A percentile compares a stretch with the other conserved stretches of the same genome.
Conservation (phyloP, 139 green algal species). For the Tetradesmus lagerheimii region DNA sequence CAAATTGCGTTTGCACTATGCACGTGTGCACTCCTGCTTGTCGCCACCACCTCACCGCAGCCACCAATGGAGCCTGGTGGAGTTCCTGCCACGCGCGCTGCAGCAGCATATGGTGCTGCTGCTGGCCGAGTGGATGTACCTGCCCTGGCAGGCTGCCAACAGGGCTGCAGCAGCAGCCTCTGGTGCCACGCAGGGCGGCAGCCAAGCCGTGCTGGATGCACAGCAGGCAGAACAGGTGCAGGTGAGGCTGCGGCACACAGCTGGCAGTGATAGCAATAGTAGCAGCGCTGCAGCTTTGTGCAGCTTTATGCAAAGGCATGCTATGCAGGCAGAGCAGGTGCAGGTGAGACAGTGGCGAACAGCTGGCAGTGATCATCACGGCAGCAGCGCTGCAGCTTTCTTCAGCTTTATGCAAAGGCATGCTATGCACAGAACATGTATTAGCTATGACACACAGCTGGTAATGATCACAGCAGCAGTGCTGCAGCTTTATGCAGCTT, state of each 20-base stretch:
- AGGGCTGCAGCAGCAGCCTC: slow-evolving; percentile 1
- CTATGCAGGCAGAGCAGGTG: slow-evolving; percentile 47
- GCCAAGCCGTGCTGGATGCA: slow-evolving; percentile 63
- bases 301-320: background rate
- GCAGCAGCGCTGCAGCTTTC: too few species aligned
- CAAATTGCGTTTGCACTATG: too few species aligned
- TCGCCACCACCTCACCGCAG: slow-evolving; percentile 27
- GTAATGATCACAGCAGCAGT: background rate
- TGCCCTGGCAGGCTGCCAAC: slow-evolving; percentile 82
- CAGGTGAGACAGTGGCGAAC: slow-evolving; percentile 70
- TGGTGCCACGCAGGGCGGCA: slow-evolving; percentile 52
- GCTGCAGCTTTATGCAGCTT: background rate
- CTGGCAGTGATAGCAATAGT: background rate
- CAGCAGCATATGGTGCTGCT: slow-evolving; percentile 75
- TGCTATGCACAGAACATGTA: too few species aligned
- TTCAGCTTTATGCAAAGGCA: too few species aligned
- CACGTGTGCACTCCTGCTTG: background rate
- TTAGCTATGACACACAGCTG: too few species aligned
- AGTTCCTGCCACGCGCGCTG: slow-evolving; percentile 81
- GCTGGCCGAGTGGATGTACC: slow-evolving; percentile 90
- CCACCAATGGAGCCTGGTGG: slow-evolving; percentile 71
- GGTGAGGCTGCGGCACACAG: slow-evolving; percentile 28
- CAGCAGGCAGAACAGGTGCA: slow-evolving; percentile 65
- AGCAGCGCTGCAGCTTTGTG: background rate
- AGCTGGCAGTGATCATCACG: too few species aligned